Evolutionary conservation across 2,329 filamentous ascomycete species (phyloP), one percentile per base, ranked within the genome.

Genomic region (Clarireedia monteithiana): DNA sequence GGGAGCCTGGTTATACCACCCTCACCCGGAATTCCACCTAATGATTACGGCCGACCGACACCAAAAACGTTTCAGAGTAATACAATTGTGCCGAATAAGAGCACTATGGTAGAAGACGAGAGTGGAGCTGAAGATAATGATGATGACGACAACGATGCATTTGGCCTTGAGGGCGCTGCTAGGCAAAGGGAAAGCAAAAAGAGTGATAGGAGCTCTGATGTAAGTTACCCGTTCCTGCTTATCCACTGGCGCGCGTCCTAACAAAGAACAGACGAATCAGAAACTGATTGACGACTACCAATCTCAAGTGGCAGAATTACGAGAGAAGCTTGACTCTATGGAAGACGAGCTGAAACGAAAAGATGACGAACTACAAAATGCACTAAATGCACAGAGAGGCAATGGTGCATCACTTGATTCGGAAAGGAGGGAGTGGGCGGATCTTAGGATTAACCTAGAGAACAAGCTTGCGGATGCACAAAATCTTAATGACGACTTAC

Each of bases 61-160:
- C 87, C 89, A 15, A 96, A 95, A 69, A 91, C 91, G 39, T 91
- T 95, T 62, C 91, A 96, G 69, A 92, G 88, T 68, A 97, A 95
- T 68, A 97, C 91, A 0, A 95, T 97, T 66, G 88, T 97, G 34
- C 94, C 94, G 0, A 97, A 96, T 69, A 99, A 97, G 74, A 95
- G 92, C 66, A 96, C 89, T 0, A 91, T 97, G 85, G 84, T 97
- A 1, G 94, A 99, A 70, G 94, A 95, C 62, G 91, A 95, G 57
- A 75, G 73, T 55, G 78, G 77, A 20, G 74, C 72, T 20, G 79
- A 81, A 15, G 82, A 81, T 49, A 94, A 97, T 70, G 92, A 97
- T 68, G 91, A 95, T 62, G 91, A 95, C 63, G 89, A 85, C 54
- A 81, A 78, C 54, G 82, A 85, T 66, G 78, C 81, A 2, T 88